Evolutionary conservation across 192 early-diverging fungal genomes (phyloP).

Genomic region (Backusella liffmaniae): DNA sequence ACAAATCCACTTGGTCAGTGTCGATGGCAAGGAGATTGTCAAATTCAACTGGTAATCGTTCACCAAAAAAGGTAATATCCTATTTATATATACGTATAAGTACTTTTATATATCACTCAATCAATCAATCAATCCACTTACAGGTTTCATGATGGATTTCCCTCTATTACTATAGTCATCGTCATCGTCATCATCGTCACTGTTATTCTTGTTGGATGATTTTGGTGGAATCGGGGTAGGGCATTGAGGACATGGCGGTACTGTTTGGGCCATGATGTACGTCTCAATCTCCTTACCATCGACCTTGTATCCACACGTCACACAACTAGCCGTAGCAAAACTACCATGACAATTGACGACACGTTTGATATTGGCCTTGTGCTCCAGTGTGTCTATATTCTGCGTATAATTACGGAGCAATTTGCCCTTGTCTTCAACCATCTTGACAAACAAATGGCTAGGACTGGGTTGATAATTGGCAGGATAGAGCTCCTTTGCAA

Average conservation of each 20-base stretch:
- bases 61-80: conserved; percentile 98
- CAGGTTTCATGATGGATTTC: conserved; percentile 82
- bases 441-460: conserved; percentile 85
- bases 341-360: conserved; percentile 91
- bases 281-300: conserved; percentile 77
- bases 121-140: neutral
- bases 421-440: conserved; percentile 82
- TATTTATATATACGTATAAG: neutral
- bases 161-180: conserved; percentile 33
- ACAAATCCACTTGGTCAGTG: conserved; percentile 73
- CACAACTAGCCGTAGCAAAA: conserved; percentile 93
- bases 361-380: conserved; percentile 75
- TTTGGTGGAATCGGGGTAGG: conserved; percentile 7
- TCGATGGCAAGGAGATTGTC: conserved; percentile 72
- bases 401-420: conserved; percentile 95
- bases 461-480: conserved; percentile 85
- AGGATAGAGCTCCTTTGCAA: conserved; percentile 90
- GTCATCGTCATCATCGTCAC: conserved; percentile 54
- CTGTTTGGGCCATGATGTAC: conserved; percentile 71
- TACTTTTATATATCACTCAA: no score
- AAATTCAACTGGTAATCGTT: conserved; percentile 83
- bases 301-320: conserved; percentile 77
- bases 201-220: conserved; percentile 24
- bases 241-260: conserved; percentile 80
- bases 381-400: conserved; percentile 96